Percentiles rank a stretch among this genome's conserved stretches.
phyloP scores from a whole-genome alignment of 345 rosid genomes.

The Salix purpurea region DNA sequence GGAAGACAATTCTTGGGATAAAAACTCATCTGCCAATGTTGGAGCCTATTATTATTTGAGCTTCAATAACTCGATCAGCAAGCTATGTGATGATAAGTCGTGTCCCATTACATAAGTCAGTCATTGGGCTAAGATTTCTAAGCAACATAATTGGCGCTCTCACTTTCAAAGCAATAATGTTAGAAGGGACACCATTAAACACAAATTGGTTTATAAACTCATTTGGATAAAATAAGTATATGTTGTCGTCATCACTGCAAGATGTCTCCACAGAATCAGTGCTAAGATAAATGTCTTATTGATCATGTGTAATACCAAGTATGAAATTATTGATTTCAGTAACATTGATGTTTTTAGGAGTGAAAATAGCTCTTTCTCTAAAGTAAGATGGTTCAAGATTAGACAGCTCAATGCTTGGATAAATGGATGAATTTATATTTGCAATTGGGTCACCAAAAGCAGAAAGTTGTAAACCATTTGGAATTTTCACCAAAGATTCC shows the following conservation, averaged over 20 bases:
- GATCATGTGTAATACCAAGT: background rate
- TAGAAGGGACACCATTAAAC: background rate
- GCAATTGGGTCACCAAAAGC: background rate
- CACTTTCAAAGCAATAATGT: background rate
- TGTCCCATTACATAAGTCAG: slow-evolving; percentile 8
- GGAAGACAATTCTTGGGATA: background rate
- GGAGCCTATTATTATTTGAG: background rate
- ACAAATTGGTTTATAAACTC: background rate
- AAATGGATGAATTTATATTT: background rate
- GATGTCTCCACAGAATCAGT: too few species aligned
- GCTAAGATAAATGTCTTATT: too few species aligned
- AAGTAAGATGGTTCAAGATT: background rate
- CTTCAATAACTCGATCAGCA: background rate
- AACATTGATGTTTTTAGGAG: background rate
- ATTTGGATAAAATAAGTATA: background rate
- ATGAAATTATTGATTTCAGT: background rate
- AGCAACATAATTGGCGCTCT: background rate
- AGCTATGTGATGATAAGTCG: background rate
- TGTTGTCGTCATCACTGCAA: too few species aligned
- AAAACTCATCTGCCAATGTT: background rate
- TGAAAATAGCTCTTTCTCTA: background rate
- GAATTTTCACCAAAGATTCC: background rate
- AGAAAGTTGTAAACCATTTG: background rate
- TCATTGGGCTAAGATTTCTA: background rate
- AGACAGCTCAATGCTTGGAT: background rate